Evolutionary conservation across 495 filamentous ascomycete genomes (phyloP).

Genomic region (Penicillium parvum): DNA sequence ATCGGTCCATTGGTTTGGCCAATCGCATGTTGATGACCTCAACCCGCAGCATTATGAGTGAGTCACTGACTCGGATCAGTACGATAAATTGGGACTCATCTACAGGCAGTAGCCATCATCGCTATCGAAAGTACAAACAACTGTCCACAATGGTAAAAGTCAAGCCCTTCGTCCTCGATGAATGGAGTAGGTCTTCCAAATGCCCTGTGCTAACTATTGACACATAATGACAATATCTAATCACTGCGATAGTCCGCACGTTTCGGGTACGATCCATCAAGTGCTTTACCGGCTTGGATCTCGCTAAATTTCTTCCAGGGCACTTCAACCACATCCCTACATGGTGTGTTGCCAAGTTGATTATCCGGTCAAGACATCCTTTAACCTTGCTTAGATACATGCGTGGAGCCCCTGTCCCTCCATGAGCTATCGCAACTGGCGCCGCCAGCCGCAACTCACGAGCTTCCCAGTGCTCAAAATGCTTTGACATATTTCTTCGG

Average conservation of each 20-base stretch:
- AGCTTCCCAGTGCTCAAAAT: not conserved
- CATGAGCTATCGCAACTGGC: slow-evolving; percentile 3
- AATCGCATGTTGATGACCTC: too few species aligned
- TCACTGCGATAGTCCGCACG: slow-evolving; percentile 3
- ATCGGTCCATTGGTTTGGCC: too few species aligned
- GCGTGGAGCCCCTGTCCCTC: slow-evolving; percentile 9
- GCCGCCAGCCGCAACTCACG: not conserved
- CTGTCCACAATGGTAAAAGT: slow-evolving; percentile 9
- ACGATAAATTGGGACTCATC: too few species aligned
- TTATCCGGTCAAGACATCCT: not conserved
- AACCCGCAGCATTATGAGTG: too few species aligned
- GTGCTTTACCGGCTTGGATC: not conserved
- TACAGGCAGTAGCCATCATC: too few species aligned
- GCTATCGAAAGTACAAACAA: too few species aligned
- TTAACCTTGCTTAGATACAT: slow-evolving; percentile 6
- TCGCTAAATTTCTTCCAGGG: not conserved
- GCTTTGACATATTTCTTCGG: slow-evolving; percentile 4
- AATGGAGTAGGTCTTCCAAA: slow-evolving; percentile 5
- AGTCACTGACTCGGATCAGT: too few species aligned
- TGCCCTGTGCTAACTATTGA: not conserved
- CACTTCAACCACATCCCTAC: not conserved
- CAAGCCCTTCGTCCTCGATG: slow-evolving; percentile 11
- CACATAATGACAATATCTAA: too few species aligned
- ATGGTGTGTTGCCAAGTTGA: not conserved
- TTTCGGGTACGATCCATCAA: slow-evolving; percentile 5